These are phyloP conservation scores for Alternaria brassicae DNA, from an alignment of 2,329 filamentous ascomycete genomes.

Conservation along the genomic window DNA sequence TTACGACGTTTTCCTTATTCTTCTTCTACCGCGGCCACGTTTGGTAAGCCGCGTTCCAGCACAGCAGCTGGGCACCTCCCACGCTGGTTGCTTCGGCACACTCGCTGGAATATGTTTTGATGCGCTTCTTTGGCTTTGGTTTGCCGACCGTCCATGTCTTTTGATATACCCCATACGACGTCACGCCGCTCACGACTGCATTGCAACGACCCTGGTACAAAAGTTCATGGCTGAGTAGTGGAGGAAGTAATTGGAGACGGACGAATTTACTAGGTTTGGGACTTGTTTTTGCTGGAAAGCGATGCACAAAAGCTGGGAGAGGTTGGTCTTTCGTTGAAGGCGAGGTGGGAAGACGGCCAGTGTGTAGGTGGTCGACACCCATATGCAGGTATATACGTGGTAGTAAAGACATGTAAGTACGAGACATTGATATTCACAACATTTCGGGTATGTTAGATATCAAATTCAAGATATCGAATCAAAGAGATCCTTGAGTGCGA, in stretches of 20 bases:
- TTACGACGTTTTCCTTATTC: conserved; percentile 6
- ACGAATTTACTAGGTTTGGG: background rate
- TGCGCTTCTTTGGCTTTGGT: conserved; percentile 1
- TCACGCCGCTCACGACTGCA: conserved; percentile 37
- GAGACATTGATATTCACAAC: conserved; percentile 13
- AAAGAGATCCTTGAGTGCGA: background rate
- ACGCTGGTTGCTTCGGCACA: conserved; percentile 25
- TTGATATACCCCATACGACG: conserved; percentile 38
- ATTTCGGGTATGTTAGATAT: conserved; percentile 27
- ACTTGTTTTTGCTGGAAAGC: conserved; percentile 7
- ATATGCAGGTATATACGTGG: background rate
- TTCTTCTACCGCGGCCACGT: background rate
- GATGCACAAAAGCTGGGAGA: conserved; percentile 1
- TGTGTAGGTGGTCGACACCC: background rate
- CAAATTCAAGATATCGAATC: background rate
- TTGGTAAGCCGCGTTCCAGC: conserved; percentile 16
- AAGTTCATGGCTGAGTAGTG: conserved; percentile 20
- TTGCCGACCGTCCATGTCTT: conserved; percentile 16
- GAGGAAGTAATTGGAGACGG: conserved; percentile 17
- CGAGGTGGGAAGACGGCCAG: background rate
- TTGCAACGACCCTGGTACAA: conserved; percentile 24
- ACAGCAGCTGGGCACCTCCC: conserved; percentile 5
- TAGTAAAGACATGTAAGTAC: conserved; percentile 15
- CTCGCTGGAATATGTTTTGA: conserved; percentile 12
- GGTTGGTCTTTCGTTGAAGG: background rate